phyloP scores from a whole-genome alignment of 495 filamentous ascomycete genomes.

The Hypomontagnella monticulosa region DNA sequence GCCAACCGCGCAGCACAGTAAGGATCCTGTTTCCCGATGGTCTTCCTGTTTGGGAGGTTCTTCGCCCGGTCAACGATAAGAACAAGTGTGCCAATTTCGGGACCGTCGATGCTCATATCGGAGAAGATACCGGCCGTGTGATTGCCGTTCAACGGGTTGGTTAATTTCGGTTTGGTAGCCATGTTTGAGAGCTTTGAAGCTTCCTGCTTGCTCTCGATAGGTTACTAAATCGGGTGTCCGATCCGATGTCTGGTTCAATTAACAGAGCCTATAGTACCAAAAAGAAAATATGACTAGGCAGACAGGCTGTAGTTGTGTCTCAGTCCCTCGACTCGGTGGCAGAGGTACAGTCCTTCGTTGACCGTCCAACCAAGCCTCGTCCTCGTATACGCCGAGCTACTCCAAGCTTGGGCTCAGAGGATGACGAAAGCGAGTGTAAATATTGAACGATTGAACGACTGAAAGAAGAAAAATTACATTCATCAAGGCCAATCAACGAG shows the following conservation, averaged over 20 bases:
- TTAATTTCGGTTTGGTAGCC: conserved; percentile 56
- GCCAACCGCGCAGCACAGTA: conserved; percentile 94
- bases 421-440: conserved; percentile 17
- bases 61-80: conserved; percentile 91
- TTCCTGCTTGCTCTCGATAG: conserved; percentile 22
- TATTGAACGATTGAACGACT: conserved; percentile 17
- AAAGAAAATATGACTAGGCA: not conserved
- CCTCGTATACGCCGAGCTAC: conserved; percentile 26
- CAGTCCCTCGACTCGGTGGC: conserved; percentile 20
- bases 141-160: conserved; percentile 55
- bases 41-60: conserved; percentile 95
- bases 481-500: conserved; percentile 35
- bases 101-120: conserved; percentile 94
- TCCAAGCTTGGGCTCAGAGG: conserved; percentile 2
- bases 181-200: conserved; percentile 39
- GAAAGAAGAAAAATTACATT: conserved; percentile 17
- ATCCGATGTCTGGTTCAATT: conserved; percentile 7
- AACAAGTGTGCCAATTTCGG: conserved; percentile 92
- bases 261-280: not conserved
- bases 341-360: conserved; percentile 29
- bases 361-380: conserved; percentile 17
- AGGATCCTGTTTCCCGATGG: conserved; percentile 98
- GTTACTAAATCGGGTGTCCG: not conserved
- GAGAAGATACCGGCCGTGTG: conserved; percentile 96
- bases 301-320: conserved; percentile 9